Base-by-base conservation (phyloP, 2,329 filamentous ascomycete genomes). In the Aplosporella prunicola region DNA sequence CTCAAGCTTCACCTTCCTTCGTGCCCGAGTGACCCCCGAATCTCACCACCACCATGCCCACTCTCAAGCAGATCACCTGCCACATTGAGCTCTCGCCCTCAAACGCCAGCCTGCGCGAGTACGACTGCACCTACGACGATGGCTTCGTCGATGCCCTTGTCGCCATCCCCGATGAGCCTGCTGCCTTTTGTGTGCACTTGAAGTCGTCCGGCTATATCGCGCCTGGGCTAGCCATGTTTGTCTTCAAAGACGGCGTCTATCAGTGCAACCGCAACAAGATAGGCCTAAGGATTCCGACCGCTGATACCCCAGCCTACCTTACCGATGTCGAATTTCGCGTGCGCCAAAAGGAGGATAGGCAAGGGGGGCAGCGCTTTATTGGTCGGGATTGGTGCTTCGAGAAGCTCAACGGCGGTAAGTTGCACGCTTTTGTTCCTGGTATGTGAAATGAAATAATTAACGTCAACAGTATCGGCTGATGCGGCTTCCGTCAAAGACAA, bases 161-260 rank as follows among this genome's bases (percentile, higher is more conserved):
- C 41, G 59, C 67, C 5, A 60, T 75, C 4, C 71, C 71, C 3
- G 51, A 56, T 30, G 52, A 58, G 10, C 53, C 62, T 11, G 52
- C 56, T 2, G 51, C 60, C 0, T 76, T 76, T 51, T 61, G 55
- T 14, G 55, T 76, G 23, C 67, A 63, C 42, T 57, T 75, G 25
- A 61, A 53, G 3, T 69, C 69, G 0, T 53, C 53, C 23, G 64
- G 61, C 20, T 75, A 67, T 53, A 71, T 75, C 43, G 66, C 66
- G 1, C 60, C 66, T 16, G 72, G 72, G 0, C 51, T 76, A 9
- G 64, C 69, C 2, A 65, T 71, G 51, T 70, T 69, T 42, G 69
- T 75, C 17, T 75, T 66, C 55, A 72, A 74, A 26, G 72, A 76
- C 45, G 72, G 72, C 13, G 52, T 67, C 5, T 74, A 74, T 43